Conservation (phyloP, 345 rosid species). For the Salix suchowensis region DNA sequence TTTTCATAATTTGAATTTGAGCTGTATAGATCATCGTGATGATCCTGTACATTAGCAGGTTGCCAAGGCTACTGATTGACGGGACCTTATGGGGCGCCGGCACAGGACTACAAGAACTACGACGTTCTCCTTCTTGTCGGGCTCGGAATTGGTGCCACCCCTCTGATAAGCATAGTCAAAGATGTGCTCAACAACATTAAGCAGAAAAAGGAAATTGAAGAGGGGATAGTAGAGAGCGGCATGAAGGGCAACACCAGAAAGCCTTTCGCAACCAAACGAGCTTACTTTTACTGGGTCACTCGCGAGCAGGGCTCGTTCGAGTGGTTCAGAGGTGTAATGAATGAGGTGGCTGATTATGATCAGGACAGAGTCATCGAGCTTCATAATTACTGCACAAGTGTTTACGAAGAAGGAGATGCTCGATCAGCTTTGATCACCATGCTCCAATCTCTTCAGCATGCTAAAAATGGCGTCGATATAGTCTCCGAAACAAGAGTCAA, state of each 20-base stretch:
- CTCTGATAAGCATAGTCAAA: constrained; percentile 69
- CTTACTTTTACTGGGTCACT: constrained; percentile 83
- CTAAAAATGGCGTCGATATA: constrained; percentile 62
- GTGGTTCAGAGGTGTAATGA: constrained; percentile 74
- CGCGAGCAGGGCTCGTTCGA: constrained; percentile 80
- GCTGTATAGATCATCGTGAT: no score
- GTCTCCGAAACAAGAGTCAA: constrained; percentile 60
- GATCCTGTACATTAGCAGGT: constrained; percentile 26
- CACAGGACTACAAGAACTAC: constrained; percentile 72
- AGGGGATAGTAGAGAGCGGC: constrained; percentile 25
- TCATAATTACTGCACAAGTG: constrained; percentile 68
- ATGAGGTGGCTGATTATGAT: constrained; percentile 66
- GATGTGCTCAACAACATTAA: constrained; percentile 78
- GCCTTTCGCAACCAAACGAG: constrained; percentile 52
- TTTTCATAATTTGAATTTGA: background rate
- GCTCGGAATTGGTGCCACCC: constrained; percentile 80
- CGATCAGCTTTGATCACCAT: constrained; percentile 70
- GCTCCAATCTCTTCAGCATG: constrained; percentile 74
- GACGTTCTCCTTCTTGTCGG: constrained; percentile 77
- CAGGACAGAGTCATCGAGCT: constrained; percentile 56
- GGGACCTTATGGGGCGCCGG: constrained; percentile 82
- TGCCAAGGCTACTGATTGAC: constrained; percentile 66
- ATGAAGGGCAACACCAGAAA: constrained; percentile 24
- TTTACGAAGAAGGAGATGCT: constrained; percentile 83
- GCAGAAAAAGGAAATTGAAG: constrained; percentile 44